A percentile compares a stretch with the other conserved stretches of the same genome.
Evolutionary conservation across 164 flowering plant species (phyloP).

Genomic region (Magnolia sinica): DNA sequence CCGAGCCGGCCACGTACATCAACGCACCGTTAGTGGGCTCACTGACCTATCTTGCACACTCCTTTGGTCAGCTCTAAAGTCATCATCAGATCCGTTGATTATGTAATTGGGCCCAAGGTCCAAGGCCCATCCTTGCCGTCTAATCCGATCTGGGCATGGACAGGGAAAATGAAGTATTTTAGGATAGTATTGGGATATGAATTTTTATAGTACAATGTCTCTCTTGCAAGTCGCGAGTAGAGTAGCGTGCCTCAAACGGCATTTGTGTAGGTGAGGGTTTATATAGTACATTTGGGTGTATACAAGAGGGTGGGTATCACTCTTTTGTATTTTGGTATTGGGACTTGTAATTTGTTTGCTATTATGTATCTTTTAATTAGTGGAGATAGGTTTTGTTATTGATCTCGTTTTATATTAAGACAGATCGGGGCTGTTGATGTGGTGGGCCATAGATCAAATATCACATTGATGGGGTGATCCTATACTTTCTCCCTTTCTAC

Average conservation of each 20-base stretch:
- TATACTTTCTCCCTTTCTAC: too few species aligned
- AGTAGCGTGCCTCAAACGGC: conserved; percentile 4
- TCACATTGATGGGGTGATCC: too few species aligned
- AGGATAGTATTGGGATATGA: not conserved
- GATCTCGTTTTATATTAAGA: too few species aligned
- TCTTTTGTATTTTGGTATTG: conserved; percentile 4
- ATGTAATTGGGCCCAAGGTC: too few species aligned
- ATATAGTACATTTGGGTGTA: not conserved
- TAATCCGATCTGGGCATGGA: not conserved
- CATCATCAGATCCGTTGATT: not conserved
- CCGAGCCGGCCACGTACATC: conserved; percentile 82
- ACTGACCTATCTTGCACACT: conserved; percentile 79
- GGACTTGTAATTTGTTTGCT: conserved; percentile 10
- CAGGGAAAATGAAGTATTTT: not conserved
- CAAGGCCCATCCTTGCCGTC: not conserved
- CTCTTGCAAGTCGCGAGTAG: not conserved
- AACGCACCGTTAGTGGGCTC: conserved; percentile 84
- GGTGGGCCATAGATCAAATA: too few species aligned
- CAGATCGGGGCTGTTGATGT: too few species aligned
- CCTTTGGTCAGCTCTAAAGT: conserved; percentile 66
- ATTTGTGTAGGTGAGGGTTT: not conserved
- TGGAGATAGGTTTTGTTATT: too few species aligned
- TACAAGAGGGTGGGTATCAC: too few species aligned
- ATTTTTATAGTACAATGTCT: not conserved
- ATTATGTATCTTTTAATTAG: too few species aligned